Conservation (phyloP, 2,329 filamentous ascomycete genomes). For the Fusarium torulosum region DNA sequence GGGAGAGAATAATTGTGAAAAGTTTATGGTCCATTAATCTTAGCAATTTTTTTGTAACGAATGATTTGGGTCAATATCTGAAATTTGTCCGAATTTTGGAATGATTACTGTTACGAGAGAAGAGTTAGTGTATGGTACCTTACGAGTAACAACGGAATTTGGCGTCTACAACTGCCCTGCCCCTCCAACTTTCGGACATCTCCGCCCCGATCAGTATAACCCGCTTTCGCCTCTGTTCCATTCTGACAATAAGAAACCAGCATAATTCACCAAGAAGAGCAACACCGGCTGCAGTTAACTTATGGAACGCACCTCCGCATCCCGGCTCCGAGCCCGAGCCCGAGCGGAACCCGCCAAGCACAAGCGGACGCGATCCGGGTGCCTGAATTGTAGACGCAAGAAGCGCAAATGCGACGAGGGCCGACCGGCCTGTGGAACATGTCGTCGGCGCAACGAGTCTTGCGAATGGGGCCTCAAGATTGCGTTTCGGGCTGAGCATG, state of each 20-base stretch:
- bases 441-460: conserved; percentile 48
- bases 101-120: not conserved
- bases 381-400: conserved; percentile 55
- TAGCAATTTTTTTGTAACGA: not conserved
- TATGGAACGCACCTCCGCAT: conserved; percentile 32
- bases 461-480: conserved; percentile 57
- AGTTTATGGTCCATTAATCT: too few relatives aligned
- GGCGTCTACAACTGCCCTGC: conserved; percentile 22
- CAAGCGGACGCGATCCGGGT: conserved; percentile 53
- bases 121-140: not conserved
- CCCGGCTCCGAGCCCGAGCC: not conserved
- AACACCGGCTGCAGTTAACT: conserved; percentile 41
- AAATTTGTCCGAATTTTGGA: not conserved
- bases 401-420: conserved; percentile 57
- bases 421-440: conserved; percentile 53
- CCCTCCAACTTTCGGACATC: conserved; percentile 8
- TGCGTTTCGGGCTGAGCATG: conserved; percentile 55
- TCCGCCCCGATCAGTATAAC: not conserved
- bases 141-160: not conserved
- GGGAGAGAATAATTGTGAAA: not conserved
- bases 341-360: conserved; percentile 43
- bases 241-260: not conserved
- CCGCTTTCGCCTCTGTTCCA: conserved; percentile 10
- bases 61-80: not conserved
- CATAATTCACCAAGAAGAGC: not conserved